Conservation (phyloP, 2,329 filamentous ascomycete genomes). For the Arthrobotrys sinensis region DNA sequence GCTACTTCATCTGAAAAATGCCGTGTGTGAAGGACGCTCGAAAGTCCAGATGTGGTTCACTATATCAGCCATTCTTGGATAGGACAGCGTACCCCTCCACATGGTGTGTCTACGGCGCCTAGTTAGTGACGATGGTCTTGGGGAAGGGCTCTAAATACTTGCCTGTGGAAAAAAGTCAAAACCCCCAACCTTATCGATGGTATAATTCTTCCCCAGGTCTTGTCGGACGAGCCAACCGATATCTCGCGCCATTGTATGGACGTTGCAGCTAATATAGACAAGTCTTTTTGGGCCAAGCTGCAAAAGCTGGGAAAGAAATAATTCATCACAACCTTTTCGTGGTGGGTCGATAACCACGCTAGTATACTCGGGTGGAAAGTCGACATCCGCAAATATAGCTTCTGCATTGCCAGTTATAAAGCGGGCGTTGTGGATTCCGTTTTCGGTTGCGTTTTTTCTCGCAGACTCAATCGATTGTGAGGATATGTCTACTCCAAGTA, state of each 20-base stretch:
- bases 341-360: slow-evolving; percentile 97
- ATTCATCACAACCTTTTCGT: slow-evolving; percentile 90
- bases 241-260: slow-evolving; percentile 96
- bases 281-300: slow-evolving; percentile 83
- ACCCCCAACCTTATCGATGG: slow-evolving; percentile 89
- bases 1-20: not conserved
- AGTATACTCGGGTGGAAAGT: slow-evolving; percentile 83
- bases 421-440: slow-evolving; percentile 80
- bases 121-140: not conserved
- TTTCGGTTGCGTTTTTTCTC: slow-evolving; percentile 81
- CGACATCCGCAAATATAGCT: slow-evolving; percentile 82
- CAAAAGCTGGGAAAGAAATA: slow-evolving; percentile 86
- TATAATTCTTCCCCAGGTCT: slow-evolving; percentile 74
- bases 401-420: slow-evolving; percentile 93
- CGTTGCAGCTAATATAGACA: slow-evolving; percentile 96
- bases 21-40: not conserved
- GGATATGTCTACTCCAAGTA: slow-evolving; percentile 86
- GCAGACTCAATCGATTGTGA: slow-evolving; percentile 83
- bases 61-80: slow-evolving; percentile 65
- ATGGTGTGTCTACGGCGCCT: slow-evolving; percentile 72
- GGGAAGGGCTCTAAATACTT: not conserved
- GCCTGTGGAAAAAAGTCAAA: slow-evolving; percentile 97
- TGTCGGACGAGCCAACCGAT: slow-evolving; percentile 89
- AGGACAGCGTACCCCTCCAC: slow-evolving; percentile 79
- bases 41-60: not conserved